A percentile compares a stretch with the other conserved stretches of the same genome.
Conservation (phyloP, 2,329 filamentous ascomycete species). For the Paraconiothyrium sp. region DNA sequence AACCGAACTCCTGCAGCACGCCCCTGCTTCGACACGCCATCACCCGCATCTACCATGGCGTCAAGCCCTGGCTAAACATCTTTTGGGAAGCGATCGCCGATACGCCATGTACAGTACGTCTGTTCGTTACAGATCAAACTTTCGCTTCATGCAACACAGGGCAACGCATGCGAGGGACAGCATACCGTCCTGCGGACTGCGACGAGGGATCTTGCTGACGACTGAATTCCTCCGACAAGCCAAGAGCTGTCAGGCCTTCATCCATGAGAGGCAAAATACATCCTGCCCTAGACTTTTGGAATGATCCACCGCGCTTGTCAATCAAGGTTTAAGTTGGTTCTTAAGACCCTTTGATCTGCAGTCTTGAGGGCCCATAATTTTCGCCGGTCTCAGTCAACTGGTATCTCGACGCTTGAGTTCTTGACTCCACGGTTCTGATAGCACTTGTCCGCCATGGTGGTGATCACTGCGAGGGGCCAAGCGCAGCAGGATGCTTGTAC, state of each 20-base stretch:
- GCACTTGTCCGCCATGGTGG: neutral
- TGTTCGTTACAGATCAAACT: constrained; percentile 3
- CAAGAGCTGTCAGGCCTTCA: constrained; percentile 1
- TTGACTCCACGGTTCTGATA: neutral
- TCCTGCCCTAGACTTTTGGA: neutral
- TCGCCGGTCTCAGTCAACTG: neutral
- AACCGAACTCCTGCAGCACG: constrained; percentile 6
- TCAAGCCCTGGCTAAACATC: neutral
- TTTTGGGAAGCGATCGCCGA: neutral
- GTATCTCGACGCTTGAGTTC: neutral
- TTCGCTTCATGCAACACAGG: constrained; percentile 11
- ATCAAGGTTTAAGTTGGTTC: constrained; percentile 6
- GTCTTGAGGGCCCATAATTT: neutral
- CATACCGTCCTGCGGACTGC: neutral
- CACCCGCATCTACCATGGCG: constrained; percentile 1
- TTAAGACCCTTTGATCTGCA: constrained; percentile 8
- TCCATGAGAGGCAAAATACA: neutral
- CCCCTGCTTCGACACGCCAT: constrained; percentile 6
- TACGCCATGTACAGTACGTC: neutral
- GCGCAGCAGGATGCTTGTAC: constrained; percentile 28
- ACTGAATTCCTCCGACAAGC: constrained; percentile 1
- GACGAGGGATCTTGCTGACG: neutral
- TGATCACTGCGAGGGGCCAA: neutral
- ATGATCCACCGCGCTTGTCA: neutral
- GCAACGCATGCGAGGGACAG: constrained; percentile 3